These are phyloP conservation scores for Ormosia emarginata DNA, from an alignment of 306 rosid species.

Conservation along the genomic window DNA sequence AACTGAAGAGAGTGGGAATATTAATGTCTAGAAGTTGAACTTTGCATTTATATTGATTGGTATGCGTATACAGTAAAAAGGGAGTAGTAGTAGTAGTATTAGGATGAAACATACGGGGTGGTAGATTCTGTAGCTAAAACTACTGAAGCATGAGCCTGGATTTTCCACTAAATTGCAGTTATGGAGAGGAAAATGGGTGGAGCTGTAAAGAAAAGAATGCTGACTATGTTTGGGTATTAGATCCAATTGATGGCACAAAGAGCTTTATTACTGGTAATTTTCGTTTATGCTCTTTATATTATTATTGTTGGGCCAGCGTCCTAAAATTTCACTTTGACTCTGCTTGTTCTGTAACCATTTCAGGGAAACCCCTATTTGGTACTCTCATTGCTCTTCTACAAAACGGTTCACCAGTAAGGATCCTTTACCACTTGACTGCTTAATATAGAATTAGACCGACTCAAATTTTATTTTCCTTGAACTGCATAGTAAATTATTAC, in stretches of 20 bases:
- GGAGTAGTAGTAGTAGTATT: too few species aligned
- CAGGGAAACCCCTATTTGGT: conserved; percentile 96
- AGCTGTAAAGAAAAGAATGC: conserved; percentile 63
- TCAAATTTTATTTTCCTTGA: not conserved
- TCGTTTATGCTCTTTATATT: not conserved
- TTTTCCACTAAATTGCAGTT: conserved; percentile 50
- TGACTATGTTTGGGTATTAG: conserved; percentile 93
- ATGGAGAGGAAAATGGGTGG: conserved; percentile 96
- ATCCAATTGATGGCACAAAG: conserved; percentile 95
- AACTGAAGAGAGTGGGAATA: too few species aligned
- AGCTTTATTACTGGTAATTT: conserved; percentile 85
- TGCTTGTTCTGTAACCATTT: conserved; percentile 20
- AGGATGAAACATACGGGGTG: not conserved
- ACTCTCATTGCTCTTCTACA: conserved; percentile 83
- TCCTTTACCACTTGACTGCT: conserved; percentile 21
- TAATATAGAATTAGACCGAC: not conserved
- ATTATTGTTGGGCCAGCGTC: not conserved
- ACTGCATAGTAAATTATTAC: not conserved
- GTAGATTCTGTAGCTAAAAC: not conserved
- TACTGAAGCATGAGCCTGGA: not conserved
- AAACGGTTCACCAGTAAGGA: conserved; percentile 70
- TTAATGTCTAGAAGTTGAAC: too few species aligned
- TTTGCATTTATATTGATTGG: too few species aligned
- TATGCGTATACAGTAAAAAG: too few species aligned
- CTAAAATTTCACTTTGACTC: not conserved